Base-by-base conservation (phyloP, 257 asterid genomes). In the Eustoma russellianum region DNA sequence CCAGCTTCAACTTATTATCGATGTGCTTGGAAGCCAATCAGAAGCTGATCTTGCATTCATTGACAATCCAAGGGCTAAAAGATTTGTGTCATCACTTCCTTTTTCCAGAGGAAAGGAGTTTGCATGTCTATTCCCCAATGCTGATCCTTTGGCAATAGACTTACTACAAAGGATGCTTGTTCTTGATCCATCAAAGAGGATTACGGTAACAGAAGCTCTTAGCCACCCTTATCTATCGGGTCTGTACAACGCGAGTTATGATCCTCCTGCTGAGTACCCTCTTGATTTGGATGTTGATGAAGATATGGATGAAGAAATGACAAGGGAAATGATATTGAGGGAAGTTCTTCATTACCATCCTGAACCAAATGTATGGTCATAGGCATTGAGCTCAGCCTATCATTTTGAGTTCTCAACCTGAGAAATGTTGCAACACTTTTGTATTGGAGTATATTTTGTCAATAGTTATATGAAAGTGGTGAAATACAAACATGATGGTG, bases 121-220 rank as follows among this genome's bases (percentile, higher is more conserved):
- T 64, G 70, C 77, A 33, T 61, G 71, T 56, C 62, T 74, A 17
- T 74, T 57, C 64, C 74, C 74, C 41, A 61, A 66, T 18, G 77
- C 74, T 30, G 80, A 74, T 56, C 77, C 76, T 47, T 33, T 70
- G 52, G 77, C 80, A 33, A 55, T 66, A 66, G 80, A 74, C 48
- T 65, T 74, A 28, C 30, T 74, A 52, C 61, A 58, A 44, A 64
- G 57, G 53, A 66, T 74, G 80, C 74, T 70, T 11, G 64, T 74
- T 9, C 63, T 74, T 46, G 77, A 74, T 53, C 80, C 77, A 7
- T 50, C 77, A 0, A 66, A 70, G 65, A 59, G 80, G 52, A 74
- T 74, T 15, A 56, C 72, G 0, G 80, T 74, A 9, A 45, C 71
- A 13, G 80, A 66, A 55, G 80, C 80, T 54, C 72, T 74, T 33